Evolutionary conservation across 1,139 yeast species (phyloP), one percentile per base, ranked within the genome.

Genomic region (Arxiozyma heterogenica): DNA sequence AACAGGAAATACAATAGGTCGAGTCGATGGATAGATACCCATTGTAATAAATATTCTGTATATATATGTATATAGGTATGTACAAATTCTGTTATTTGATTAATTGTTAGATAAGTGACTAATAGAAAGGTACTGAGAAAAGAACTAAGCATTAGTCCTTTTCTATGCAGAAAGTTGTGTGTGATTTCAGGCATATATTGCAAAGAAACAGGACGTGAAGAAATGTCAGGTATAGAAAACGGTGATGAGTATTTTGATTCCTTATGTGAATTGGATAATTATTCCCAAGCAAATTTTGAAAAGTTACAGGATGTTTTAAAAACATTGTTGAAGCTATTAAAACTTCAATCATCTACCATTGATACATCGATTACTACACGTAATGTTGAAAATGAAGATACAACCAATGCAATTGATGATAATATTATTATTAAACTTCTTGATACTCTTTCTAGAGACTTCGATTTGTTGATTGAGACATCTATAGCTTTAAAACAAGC

Each of bases 201-300:
- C 12, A 52, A 53, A 23, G 48, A 12, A 34, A 43, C 22, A 38
- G 42, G 39, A 20, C 50, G 22, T n/a, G n/a, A 27, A 47, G 21
- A 15, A 53, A 54, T 34, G 50, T 44, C 44, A 23, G 22, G 25
- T n/a, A 25, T 44, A 25, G 38, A 34, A n/a, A 46, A 46, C 20
- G 42, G 49, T 38, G 58, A 53, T 20, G 55, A 54, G 18, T 64
- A 60, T 53, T 62, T 64, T 51, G 70, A 65, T 49, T 55, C 60
- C 17, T 55, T 66, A 18, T 64, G 65, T 57, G 66, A 63, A 48
- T 59, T 64, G 50, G 68, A 66, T 44, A 63, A 60, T 18, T 53
- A 54, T 22, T 52, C 65, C 39, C 61, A 61, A 43, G 54, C 56
- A 18, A 62, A 57, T 47, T 59, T 62, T 48, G 55, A 56, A 22